Evolutionary conservation across 306 rosid species (phyloP), one percentile per base, ranked within the genome.

Genomic region (Pyrus betulifolia): DNA sequence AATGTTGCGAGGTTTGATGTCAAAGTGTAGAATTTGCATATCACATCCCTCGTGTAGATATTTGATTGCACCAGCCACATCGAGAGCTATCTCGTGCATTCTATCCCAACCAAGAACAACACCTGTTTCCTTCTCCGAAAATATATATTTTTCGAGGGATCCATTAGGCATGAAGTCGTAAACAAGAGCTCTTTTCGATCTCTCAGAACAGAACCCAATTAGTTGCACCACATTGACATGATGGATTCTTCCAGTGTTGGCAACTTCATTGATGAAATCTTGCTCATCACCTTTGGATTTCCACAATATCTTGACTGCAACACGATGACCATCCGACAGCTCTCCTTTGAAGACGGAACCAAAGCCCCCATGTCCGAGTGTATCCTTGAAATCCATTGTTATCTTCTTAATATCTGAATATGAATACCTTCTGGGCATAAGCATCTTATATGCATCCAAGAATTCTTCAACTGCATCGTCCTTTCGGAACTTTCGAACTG

Each of bases 141-240:
- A 73, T 38, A 73, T 73, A 25, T 73, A 19, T 4, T 23, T 59
- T 11, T 73, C 77, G 2, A 73, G 77, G 19, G 77, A 73, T 40
- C 77, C 77, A 73, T 73, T 73, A 59, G 42, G 69, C 77, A 73
- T 73, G 42, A 73, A 73, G 23, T 73, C 58, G 18, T 73, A 73
- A 8, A 73, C 42, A 59, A 73, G 77, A 73, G 77, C 77, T 17
- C 77, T 4, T 73, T 73, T 73, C 11, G 77, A 40, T 17, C 77
- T 25, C 40, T 13, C 68, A 5, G 77, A 73, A 73, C 77, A 73
- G 11, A 73, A 73, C 10, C 77, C 77, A 17, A 73, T 10, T 25
- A 73, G 77, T 4, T 59, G 67, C 77, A 73, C 69, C 77, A 73
- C 77, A 60, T 59, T 73, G 68, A 73, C 58, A 59, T 73, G 69